Evolutionary conservation across 371 early-diverging fungal species (phyloP), one percentile per base, ranked within the genome.

Genomic region (Nematocida sp.): DNA sequence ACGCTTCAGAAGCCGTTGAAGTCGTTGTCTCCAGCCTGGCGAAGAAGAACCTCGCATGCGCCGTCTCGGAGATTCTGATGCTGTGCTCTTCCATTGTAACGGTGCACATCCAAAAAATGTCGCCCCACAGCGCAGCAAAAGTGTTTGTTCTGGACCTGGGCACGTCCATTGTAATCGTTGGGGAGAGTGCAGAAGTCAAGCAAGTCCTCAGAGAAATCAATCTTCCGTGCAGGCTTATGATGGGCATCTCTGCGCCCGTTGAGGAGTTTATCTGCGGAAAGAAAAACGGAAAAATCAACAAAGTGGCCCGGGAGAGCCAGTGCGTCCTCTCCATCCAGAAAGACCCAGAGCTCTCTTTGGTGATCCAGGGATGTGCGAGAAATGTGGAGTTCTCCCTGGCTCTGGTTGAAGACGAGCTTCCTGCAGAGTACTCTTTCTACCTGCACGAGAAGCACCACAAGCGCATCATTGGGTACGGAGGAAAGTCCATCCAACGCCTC

Each of bases 231-330:
- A 38, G 48, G 21, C 17, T 76, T 15, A 36, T 54, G 29, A 36
- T 77, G 13, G 90, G 90, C 57, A 80, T 90, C 40, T 86, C 88
- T 37, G 85, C 86, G n/a, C 90, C 90, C 66, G 89, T 90, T 67
- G 87, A 87, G 15, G 91, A 92, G 51, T 93, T 92, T 67, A 88
- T 93, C 31, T 88, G 87, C 52, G 93, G 93, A 63, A 93, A 93
- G 84, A 91, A 92, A 85, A 89, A 88, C 76, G 93, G 93, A 50
- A 93, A 93, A 78, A 88, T 91, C 78, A 91, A 87, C 86, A 89
- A 90, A 74, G 91, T 93, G 60, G 87, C 88, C 83, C 89, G 89
- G 79, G 84, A 87, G 1, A 87, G 89, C 27, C 87, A 87, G 11
- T 87, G 86, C 45, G 82, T 84, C 41, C 63, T 83, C 7, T n/a